These are phyloP conservation scores for Neofusicoccum kwambonambiense DNA, from an alignment of 2,329 filamentous ascomycete genomes.

Conservation along the genomic window DNA sequence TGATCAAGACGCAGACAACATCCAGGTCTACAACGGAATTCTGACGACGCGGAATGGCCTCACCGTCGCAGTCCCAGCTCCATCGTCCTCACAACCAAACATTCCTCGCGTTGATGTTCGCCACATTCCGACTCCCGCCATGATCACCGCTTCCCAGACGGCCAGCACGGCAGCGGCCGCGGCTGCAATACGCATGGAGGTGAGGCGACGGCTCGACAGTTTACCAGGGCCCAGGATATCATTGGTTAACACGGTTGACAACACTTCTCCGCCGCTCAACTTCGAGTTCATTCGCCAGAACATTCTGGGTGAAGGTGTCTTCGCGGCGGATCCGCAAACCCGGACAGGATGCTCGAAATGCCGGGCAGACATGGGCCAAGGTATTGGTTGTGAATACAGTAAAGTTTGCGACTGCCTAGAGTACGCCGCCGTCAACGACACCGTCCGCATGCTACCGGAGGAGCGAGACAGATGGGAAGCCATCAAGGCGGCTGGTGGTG, in stretches of 20 bases:
- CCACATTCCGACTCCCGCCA: conserved; percentile 36
- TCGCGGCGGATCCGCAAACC: conserved; percentile 56
- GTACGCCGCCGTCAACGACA: conserved; percentile 54
- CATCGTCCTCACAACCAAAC: conserved; percentile 20
- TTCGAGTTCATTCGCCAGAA: conserved; percentile 70
- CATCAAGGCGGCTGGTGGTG: conserved; percentile 21
- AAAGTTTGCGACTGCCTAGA: conserved; percentile 65
- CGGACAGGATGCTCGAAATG: conserved; percentile 68
- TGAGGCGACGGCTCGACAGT: conserved; percentile 31
- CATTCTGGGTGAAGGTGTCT: conserved; percentile 60
- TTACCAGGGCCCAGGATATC: conserved; percentile 48
- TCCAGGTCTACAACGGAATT: conserved; percentile 42
- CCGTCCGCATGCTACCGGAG: conserved; percentile 19
- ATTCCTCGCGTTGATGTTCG: conserved; percentile 31
- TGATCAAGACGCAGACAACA: background rate
- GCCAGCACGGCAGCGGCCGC: conserved; percentile 34
- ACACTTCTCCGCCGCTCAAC: conserved; percentile 53
- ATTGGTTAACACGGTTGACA: conserved; percentile 63
- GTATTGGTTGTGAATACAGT: conserved; percentile 62
- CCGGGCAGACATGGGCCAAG: conserved; percentile 50
- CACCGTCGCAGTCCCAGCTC: conserved; percentile 24
- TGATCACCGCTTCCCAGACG: conserved; percentile 31
- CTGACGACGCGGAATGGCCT: conserved; percentile 38
- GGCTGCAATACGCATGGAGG: conserved; percentile 38
- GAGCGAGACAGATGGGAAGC: conserved; percentile 20